Evolutionary conservation across 192 early-diverging fungal genomes (phyloP).

Genomic region (Coemansia guatemalensis): DNA sequence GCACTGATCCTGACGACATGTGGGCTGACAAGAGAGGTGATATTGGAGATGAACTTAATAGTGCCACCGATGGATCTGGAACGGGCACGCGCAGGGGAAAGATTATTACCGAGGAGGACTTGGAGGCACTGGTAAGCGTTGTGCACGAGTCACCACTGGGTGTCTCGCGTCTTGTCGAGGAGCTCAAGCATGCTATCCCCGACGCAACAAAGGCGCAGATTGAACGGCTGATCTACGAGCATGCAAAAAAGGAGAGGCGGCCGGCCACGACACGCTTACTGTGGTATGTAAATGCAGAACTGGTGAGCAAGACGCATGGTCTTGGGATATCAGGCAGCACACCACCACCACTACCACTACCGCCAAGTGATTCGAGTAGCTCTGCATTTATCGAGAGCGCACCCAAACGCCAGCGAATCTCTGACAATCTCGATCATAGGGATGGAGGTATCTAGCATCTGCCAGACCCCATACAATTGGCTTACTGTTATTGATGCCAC

Average conservation of each 20-base stretch:
- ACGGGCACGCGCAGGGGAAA: conserved; percentile 10
- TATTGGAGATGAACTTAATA: background rate
- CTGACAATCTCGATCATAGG: background rate
- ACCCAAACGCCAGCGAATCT: conserved; percentile 11
- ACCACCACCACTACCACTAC: background rate
- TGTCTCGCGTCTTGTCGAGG: conserved; percentile 35
- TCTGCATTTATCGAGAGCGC: conserved; percentile 1
- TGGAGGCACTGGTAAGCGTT: conserved; percentile 19
- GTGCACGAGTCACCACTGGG: conserved; percentile 50
- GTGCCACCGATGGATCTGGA: background rate
- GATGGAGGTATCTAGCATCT: background rate
- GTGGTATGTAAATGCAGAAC: conserved; percentile 41
- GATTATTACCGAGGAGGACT: conserved; percentile 27
- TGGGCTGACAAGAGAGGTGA: background rate
- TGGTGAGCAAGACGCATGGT: conserved; percentile 15
- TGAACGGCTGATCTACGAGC: conserved; percentile 46
- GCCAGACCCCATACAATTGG: background rate
- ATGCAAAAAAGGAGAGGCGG: conserved; percentile 51
- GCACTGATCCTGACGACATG: conserved; percentile 18
- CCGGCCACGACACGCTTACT: conserved; percentile 24
- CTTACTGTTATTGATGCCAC: background rate
- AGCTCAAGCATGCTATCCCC: conserved; percentile 27
- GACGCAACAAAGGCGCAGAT: conserved; percentile 44
- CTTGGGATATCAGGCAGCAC: background rate
- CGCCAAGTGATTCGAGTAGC: background rate